Evolutionary conservation across 208 protist genomes (phyloP), one percentile per base, ranked within the genome.

Genomic region (Trichomonas tenax): DNA sequence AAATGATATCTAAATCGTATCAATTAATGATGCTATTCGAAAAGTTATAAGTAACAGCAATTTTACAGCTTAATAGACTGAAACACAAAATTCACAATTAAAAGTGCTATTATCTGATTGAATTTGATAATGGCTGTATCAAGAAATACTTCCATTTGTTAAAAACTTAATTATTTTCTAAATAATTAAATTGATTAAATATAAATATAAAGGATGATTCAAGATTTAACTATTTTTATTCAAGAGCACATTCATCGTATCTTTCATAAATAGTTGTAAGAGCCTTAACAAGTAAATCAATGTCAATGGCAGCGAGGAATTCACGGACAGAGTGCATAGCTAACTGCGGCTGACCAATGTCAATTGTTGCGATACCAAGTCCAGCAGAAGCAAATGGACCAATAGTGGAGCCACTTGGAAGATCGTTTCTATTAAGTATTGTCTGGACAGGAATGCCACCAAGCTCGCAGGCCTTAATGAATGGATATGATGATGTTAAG

Each of bases 361-460:
- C 89, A 40, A 96, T 45, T 34, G 89, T 72, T 23, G 31, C 6
- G 15, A 96, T 72, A 34, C 46, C 44, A 45, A 51, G 10, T 38
- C 9, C 2, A 40, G 89, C 51, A 46, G 44, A 40, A 81, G n/a
- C 31, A 40, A 46, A 15, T 26, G 44, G 44, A 0, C 89, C 89
- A 44, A 96, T 72, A 41, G 89, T 96, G 31, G 48, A 81, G 4
- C 89, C 89, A 96, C 34, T 26, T 34, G 89, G 89, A 26, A 72
- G 40, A 96, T 96, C 89, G 72, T 63, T 72, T 96, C 89, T 96
- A 44, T 81, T 72, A 36, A 96, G 21, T 17, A 96, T 36, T 41
- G 6, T 31, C 31, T 81, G 36, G 0, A 41, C 1, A 41, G 44
- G 44, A 81, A 96, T 36, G 21, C 36, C 49, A 31, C 10, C 1